phyloP scores from a whole-genome alignment of 495 filamentous ascomycete genomes.

The Podospora conica region DNA sequence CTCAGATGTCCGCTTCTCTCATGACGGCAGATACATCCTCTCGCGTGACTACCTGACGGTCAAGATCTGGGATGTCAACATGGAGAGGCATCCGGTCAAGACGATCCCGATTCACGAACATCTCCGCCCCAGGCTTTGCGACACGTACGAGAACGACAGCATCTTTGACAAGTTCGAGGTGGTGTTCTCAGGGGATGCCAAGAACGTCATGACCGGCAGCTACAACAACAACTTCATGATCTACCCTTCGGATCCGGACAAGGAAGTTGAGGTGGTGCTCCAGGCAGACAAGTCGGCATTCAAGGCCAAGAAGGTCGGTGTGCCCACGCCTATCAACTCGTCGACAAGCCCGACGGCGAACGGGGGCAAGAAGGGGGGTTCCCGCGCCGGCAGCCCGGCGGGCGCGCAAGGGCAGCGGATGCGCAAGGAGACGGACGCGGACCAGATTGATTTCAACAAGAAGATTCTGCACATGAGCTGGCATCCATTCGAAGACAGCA shows the following conservation, averaged over 20 bases:
- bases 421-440: conserved; percentile 98
- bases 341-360: conserved; percentile 63
- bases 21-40: conserved; percentile 93
- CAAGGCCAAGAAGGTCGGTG: conserved; percentile 98
- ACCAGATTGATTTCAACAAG: conserved; percentile 99
- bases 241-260: conserved; percentile 90
- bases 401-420: conserved; percentile 85
- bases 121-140: conserved; percentile 86
- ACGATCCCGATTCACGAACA: conserved; percentile 99
- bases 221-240: conserved; percentile 99
- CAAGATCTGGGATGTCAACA: conserved; percentile 99
- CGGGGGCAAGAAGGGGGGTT: conserved; percentile 75
- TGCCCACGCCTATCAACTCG: conserved; percentile 92
- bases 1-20: conserved; percentile 94
- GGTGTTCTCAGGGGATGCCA: conserved; percentile 94
- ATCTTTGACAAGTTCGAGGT: conserved; percentile 99
- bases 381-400: conserved; percentile 83
- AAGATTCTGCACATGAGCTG: conserved; percentile 99
- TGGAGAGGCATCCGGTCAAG: conserved; percentile 95
- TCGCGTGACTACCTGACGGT: conserved; percentile 97
- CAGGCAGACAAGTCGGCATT: conserved; percentile 98
- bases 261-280: conserved; percentile 93
- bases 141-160: conserved; percentile 98
- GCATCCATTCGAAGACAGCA: conserved; percentile 99
- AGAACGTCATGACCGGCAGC: conserved; percentile 98